Conservation (phyloP, 1,139 yeast species). For the Geotrichum australiense region DNA sequence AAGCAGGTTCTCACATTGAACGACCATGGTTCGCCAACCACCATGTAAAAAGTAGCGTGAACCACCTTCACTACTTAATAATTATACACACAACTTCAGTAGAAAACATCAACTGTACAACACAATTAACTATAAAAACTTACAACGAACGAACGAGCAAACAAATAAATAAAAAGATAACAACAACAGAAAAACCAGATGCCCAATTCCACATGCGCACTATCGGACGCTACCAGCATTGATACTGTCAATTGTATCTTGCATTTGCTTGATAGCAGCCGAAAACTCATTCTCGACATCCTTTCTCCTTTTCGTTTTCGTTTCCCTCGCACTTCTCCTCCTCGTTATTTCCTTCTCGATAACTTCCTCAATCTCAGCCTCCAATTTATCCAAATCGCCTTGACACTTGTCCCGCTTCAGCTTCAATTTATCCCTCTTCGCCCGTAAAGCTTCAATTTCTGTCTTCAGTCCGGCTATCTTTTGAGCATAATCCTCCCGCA, state of each 20-base stretch:
- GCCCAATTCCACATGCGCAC: no score
- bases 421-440: constrained; percentile 26
- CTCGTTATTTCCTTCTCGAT: constrained; percentile 16
- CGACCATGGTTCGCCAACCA: no score
- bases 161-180: not conserved
- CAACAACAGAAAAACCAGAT: no score
- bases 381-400: constrained; percentile 21
- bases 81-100: no score
- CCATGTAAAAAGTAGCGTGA: no score
- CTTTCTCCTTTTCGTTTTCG: constrained; percentile 21
- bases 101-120: no score
- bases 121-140: no score
- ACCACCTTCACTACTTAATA: no score
- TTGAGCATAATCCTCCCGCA: constrained; percentile 13
- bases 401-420: constrained; percentile 22
- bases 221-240: no score
- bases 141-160: no score
- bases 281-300: constrained; percentile 32
- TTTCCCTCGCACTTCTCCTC: constrained; percentile 21
- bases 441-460: constrained; percentile 20
- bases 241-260: constrained; percentile 18
- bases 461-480: constrained; percentile 22
- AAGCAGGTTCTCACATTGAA: no score
- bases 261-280: constrained; percentile 32
- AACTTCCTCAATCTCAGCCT: constrained; percentile 19